Evolutionary conservation across 31 red algal genomes (phyloP).

Genomic region (Porphyra umbilicalis): DNA sequence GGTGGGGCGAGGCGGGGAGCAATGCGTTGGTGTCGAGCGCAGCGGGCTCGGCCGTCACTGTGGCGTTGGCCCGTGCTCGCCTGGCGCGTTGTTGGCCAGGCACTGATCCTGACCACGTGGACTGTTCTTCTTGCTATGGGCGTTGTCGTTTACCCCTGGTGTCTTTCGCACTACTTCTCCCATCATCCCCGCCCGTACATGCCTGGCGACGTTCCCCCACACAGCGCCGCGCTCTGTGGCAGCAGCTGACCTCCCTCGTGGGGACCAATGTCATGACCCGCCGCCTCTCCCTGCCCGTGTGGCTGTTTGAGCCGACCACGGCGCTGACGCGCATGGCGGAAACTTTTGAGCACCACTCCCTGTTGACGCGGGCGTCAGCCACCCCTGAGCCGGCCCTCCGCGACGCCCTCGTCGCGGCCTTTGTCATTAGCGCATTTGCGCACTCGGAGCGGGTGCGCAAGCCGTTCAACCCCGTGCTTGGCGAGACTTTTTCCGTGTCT

Average conservation of each 20-base stretch:
- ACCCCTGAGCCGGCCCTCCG: conserved; percentile 59
- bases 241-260: conserved; percentile 51
- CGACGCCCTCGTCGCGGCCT: conserved; percentile 62
- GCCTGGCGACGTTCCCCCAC: conserved; percentile 3
- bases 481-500: conserved; percentile 32
- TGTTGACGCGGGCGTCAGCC: conserved; percentile 81
- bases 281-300: conserved; percentile 64
- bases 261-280: conserved; percentile 69
- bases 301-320: conserved; percentile 86
- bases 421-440: conserved; percentile 76
- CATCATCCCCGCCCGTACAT: no score
- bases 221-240: conserved; percentile 61
- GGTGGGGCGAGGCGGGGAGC: no score
- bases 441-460: conserved; percentile 82
- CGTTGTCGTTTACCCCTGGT: no score
- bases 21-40: no score
- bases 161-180: no score
- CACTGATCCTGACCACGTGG: no score
- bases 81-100: no score
- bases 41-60: no score
- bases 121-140: no score
- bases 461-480: conserved; percentile 91
- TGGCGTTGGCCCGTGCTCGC: no score
- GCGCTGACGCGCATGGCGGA: conserved; percentile 87
- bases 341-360: conserved; percentile 57